Evolutionary conservation across 1,284 basidiomycete genomes (phyloP), one percentile per base, ranked within the genome.

Genomic region (Leccinum angustisporum): DNA sequence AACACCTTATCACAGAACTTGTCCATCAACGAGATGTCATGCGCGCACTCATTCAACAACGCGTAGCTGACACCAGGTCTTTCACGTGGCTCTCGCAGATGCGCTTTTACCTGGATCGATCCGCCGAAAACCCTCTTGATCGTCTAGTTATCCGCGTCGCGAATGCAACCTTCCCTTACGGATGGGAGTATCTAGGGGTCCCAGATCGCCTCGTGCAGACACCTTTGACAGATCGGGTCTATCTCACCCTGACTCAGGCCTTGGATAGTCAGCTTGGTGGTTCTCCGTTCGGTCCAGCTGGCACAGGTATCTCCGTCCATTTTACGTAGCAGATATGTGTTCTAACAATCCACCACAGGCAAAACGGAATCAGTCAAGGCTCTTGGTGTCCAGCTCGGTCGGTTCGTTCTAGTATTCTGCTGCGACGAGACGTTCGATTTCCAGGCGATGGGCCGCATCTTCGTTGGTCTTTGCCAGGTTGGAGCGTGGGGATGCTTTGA

Each of bases 321-420:
- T 13, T 31, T 55, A 30, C 38, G 10, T 61, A 51, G n/a, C 4
- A 56, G 30, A 50, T 31, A 27, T 56, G 40, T 54, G 56, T 11
- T 64, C 61, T 63, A 38, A 67, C 61, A 9, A 40, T 59, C 21
- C 14, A 40, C 38, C 60, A 14, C 65, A 91, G 94, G 94, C 34
- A 99, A 99, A 82, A 99, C 97, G 0, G 97, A 99, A 77, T 99
- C 97, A 0, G 97, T 99, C 74, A 99, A 99, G 77, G 97, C 97
- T 1, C 88, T 99, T 30, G 97, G 97, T 60, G 94, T 98, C 1
- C 96, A 98, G 72, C 87, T 99, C 7, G 97, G 97, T 55, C 90
- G 96, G 54, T 98, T 99, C 72, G 97, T 99, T 18, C 82, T 99
- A 55, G 97, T 99, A 34, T 99, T 99, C 81, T 99, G 97, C 75